Conservation (phyloP, 2,329 filamentous ascomycete species). For the Magnaporthales sp. region DNA sequence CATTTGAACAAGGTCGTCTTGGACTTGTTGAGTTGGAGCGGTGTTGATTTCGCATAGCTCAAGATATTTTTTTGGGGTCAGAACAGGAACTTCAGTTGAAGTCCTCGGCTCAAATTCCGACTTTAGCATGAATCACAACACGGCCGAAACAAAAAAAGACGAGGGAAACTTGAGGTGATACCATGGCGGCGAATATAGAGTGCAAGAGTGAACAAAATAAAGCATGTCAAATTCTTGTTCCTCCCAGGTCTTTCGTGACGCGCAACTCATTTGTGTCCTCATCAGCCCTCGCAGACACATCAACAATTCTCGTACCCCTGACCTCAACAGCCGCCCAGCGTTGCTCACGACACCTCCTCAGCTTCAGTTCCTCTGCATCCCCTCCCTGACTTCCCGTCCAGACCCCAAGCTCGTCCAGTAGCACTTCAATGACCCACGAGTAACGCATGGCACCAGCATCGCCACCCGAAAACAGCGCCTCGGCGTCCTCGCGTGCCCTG, state of each 20-base stretch:
- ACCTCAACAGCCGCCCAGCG: constrained; percentile 43
- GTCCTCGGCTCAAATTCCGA: background rate
- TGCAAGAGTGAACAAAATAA: background rate
- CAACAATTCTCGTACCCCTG: constrained; percentile 21
- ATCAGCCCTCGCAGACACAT: constrained; percentile 23
- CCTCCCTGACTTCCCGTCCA: constrained; percentile 23
- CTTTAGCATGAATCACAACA: too few species aligned
- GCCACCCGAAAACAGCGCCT: constrained; percentile 17
- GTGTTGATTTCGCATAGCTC: background rate
- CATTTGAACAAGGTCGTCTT: background rate
- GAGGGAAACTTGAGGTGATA: background rate
- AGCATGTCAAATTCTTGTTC: background rate
- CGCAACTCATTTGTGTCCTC: background rate
- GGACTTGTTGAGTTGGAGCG: background rate
- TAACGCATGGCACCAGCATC: constrained; percentile 12
- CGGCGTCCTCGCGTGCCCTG: constrained; percentile 28
- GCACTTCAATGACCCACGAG: constrained; percentile 39
- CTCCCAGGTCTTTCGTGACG: background rate
- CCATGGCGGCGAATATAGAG: background rate
- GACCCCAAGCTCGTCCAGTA: constrained; percentile 40
- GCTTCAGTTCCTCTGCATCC: constrained; percentile 8
- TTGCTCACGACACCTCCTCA: constrained; percentile 36
- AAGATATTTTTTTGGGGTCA: background rate
- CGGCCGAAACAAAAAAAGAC: too few species aligned
- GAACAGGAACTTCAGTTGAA: background rate